phyloP scores from a whole-genome alignment of 73 alveolate genomes.

The Paramecium sonneborni region DNA sequence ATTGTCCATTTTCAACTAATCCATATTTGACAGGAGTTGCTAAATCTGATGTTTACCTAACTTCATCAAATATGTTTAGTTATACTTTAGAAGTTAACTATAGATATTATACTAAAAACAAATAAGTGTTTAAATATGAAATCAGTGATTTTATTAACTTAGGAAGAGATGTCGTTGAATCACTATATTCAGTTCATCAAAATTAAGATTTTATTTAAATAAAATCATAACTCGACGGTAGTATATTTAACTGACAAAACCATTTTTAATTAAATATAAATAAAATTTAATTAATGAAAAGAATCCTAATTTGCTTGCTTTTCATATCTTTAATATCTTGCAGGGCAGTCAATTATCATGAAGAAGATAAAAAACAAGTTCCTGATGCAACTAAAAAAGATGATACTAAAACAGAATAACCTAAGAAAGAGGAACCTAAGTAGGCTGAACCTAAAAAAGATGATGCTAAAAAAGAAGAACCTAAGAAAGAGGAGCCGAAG shows the following conservation, averaged over 20 bases:
- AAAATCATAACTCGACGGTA: neutral
- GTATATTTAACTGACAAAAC: neutral
- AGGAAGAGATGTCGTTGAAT: neutral
- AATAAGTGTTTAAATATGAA: neutral
- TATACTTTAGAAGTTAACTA: conserved; percentile 4
- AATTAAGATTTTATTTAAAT: neutral
- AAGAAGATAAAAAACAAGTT: neutral
- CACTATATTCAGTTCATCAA: neutral
- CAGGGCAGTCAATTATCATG: neutral
- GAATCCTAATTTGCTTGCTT: neutral
- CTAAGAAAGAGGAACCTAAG: neutral
- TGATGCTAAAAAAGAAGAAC: neutral
- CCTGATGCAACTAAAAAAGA: neutral
- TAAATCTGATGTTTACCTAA: neutral
- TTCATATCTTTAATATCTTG: neutral
- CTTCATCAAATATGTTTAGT: neutral
- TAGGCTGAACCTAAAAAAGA: neutral
- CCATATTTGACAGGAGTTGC: conserved; percentile 3
- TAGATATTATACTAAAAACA: neutral
- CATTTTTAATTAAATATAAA: neutral
- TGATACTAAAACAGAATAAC: neutral
- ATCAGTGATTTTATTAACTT: neutral
- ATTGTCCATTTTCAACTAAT: neutral
- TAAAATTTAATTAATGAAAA: conserved; percentile 19
- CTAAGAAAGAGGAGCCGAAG: neutral